Base-by-base conservation (phyloP, 768 basidiomycete genomes). In the Tubosaeta brunneosetosa region DNA sequence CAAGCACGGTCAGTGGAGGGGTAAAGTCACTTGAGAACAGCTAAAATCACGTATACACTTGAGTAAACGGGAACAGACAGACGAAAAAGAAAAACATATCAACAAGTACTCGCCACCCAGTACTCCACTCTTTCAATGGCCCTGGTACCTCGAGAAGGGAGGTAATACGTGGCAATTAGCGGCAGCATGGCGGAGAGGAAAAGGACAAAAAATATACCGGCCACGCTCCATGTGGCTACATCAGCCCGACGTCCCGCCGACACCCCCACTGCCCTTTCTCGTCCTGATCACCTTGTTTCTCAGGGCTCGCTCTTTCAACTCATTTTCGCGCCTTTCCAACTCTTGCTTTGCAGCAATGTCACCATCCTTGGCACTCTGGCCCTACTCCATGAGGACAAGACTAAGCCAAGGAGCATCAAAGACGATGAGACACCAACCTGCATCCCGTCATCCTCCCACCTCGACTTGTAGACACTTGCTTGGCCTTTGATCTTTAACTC, bases 271-370 rank as follows among this genome's bases (percentile, higher is more conserved):
- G 16, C 64, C 71, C 65, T 86, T 88, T 58, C 88, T 74, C 29
- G 85, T 86, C 63, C 85, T 76, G 49, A 84, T 76, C 43, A 92
- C 90, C 65, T 92, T 92, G 63, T 91, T 91, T 62, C 90, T 79
- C 64, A 92, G 67, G 13, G 89, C 88, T 64, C 73, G 81, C 60
- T 92, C 90, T 65, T 90, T 91, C 54, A 91, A 64, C 62, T 92
- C 90, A 56, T 79, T 90, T 63, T 92, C 90, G 52, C 85, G 70
- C 58, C 73, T 80, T 60, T 82, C 81, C 42, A 92, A 71, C 33
- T 88, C 88, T 22, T 63, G 62, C 49, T 61, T 72, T 12, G 53
- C 25, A 51, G 51, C 11, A 46, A 41, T 32, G 13, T 44, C 56
- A 12, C 51, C 44, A 13, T 45, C 37, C 1, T 40, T 53, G 51